Evolutionary conservation across 2,329 filamentous ascomycete species (phyloP).

Genomic region (Aureobasidium namibiae): DNA sequence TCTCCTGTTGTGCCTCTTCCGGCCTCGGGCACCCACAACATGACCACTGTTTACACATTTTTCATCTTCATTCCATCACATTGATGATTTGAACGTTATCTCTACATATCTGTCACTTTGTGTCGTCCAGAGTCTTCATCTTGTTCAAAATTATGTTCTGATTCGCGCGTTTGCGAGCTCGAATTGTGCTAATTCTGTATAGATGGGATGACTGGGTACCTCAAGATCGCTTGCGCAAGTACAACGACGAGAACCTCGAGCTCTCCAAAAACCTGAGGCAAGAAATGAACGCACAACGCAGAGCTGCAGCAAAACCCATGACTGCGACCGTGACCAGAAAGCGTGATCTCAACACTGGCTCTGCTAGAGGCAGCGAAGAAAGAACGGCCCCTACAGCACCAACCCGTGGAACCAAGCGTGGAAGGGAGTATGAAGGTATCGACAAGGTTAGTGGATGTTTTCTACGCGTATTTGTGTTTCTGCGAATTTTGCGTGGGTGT

Average conservation of each 20-base stretch:
- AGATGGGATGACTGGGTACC: constrained; percentile 98
- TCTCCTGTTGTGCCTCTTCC: not conserved
- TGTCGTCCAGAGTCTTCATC: not conserved
- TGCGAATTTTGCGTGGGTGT: not conserved
- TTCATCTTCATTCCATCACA: not conserved
- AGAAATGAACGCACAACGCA: constrained; percentile 56
- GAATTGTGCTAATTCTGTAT: constrained; percentile 15
- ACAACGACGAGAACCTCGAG: constrained; percentile 90
- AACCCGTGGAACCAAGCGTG: constrained; percentile 62
- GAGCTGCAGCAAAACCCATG: constrained; percentile 33
- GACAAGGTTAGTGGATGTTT: constrained; percentile 55
- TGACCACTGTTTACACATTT: not conserved
- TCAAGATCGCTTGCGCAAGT: constrained; percentile 86
- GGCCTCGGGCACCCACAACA: not conserved
- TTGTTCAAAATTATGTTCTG: not conserved
- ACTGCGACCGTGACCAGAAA: constrained; percentile 41
- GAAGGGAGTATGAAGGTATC: constrained; percentile 66
- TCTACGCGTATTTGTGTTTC: not conserved
- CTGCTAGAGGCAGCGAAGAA: constrained; percentile 69
- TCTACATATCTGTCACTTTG: not conserved
- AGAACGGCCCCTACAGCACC: constrained; percentile 53
- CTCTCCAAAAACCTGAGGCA: constrained; percentile 66
- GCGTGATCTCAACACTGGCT: constrained; percentile 43
- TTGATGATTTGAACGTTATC: not conserved
- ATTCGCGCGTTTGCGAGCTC: not conserved